Evolutionary conservation across 2,329 filamentous ascomycete genomes (phyloP).

Genomic region (Aspergillus sp.): DNA sequence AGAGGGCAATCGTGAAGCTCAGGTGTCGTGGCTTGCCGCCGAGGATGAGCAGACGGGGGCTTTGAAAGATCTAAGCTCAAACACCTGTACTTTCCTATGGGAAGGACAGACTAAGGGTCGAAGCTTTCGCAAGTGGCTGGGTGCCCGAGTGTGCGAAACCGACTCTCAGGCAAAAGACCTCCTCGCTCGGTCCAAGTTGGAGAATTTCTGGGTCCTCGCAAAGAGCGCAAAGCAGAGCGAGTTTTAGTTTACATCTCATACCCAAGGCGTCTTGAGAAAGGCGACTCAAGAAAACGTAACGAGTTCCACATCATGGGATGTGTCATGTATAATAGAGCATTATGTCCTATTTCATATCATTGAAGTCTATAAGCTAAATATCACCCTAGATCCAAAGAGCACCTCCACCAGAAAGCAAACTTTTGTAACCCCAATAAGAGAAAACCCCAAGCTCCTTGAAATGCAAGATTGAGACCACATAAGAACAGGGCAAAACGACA

Average conservation of each 20-base stretch:
- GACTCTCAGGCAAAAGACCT: constrained; percentile 84
- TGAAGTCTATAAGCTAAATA: not conserved
- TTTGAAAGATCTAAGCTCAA: constrained; percentile 76
- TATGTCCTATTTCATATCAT: not conserved
- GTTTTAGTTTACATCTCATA: not conserved
- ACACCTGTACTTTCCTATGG: constrained; percentile 81
- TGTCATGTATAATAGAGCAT: constrained; percentile 4
- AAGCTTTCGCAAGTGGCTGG: constrained; percentile 83
- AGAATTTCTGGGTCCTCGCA: constrained; percentile 90
- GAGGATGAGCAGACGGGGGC: constrained; percentile 71
- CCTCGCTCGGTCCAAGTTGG: constrained; percentile 78
- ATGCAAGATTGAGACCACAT: constrained; percentile 21
- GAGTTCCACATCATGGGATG: not conserved
- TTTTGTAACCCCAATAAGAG: not conserved
- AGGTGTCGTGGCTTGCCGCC: constrained; percentile 71
- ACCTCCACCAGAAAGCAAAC: not conserved
- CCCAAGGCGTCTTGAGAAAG: not conserved
- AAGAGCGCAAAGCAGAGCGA: constrained; percentile 58
- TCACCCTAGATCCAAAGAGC: not conserved
- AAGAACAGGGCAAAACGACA: constrained; percentile 8
- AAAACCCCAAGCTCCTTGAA: constrained; percentile 11
- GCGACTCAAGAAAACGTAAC: not conserved
- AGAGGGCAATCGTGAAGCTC: constrained; percentile 59
- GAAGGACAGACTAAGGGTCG: constrained; percentile 83
- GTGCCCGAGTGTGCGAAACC: constrained; percentile 80